These are phyloP conservation scores for Salix udensis DNA, from an alignment of 345 rosid genomes.

Conservation along the genomic window DNA sequence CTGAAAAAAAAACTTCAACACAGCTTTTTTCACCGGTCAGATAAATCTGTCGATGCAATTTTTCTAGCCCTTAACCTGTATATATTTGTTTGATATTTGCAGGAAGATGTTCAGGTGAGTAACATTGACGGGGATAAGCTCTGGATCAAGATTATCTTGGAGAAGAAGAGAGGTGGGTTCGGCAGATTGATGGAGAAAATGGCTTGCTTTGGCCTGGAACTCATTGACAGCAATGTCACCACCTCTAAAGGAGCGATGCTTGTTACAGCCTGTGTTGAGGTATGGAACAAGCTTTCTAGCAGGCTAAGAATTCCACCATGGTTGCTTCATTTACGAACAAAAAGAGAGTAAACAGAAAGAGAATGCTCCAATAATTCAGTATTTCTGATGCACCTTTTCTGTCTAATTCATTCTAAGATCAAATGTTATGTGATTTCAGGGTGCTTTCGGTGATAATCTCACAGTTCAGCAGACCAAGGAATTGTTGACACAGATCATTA, in stretches of 20 bases:
- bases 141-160: constrained; percentile 63
- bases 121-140: constrained; percentile 45
- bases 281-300: neutral
- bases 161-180: constrained; percentile 57
- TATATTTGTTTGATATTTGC: neutral
- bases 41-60: neutral
- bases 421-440: constrained; percentile 30
- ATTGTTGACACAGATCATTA: constrained; percentile 40
- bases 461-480: constrained; percentile 28
- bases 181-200: constrained; percentile 56
- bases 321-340: neutral
- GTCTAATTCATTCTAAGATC: neutral
- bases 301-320: neutral
- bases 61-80: neutral
- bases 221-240: constrained; percentile 52
- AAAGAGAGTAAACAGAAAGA: neutral
- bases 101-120: constrained; percentile 66
- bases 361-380: neutral
- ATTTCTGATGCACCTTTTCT: neutral
- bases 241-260: constrained; percentile 52
- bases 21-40: neutral
- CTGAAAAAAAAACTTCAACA: neutral
- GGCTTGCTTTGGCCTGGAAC: constrained; percentile 48
- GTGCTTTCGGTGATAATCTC: constrained; percentile 23
- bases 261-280: constrained; percentile 53